phyloP scores from a whole-genome alignment of 495 filamentous ascomycete species.

The Annulohypoxylon stygium region DNA sequence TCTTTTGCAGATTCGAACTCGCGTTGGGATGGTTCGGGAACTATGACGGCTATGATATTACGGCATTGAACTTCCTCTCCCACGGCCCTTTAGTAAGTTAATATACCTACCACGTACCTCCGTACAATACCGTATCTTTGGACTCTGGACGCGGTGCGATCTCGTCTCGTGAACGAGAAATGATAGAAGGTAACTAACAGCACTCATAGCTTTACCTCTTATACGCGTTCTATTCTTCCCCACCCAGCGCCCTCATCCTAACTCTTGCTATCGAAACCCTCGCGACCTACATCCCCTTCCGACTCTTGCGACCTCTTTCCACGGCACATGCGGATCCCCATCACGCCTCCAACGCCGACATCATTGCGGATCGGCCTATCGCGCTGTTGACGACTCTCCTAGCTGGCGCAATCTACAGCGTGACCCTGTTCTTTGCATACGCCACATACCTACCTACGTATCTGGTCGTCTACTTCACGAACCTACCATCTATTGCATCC shows the following conservation, averaged over 20 bases:
- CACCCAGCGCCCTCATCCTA: slow-evolving; percentile 66
- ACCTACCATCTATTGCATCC: slow-evolving; percentile 71
- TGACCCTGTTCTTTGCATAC: slow-evolving; percentile 73
- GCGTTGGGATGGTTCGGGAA: slow-evolving; percentile 76
- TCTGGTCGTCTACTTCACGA: slow-evolving; percentile 77
- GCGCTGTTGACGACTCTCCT: slow-evolving; percentile 73
- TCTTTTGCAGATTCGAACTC: slow-evolving; percentile 68
- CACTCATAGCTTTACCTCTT: slow-evolving; percentile 71
- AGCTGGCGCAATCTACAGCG: slow-evolving; percentile 75
- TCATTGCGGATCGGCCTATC: slow-evolving; percentile 75
- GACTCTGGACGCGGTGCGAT: not conserved
- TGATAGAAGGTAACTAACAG: slow-evolving; percentile 36
- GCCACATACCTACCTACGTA: slow-evolving; percentile 73
- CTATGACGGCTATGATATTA: slow-evolving; percentile 80
- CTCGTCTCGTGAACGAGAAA: not conserved
- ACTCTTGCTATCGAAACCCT: slow-evolving; percentile 74
- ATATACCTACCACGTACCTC: not conserved
- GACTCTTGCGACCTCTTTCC: slow-evolving; percentile 73
- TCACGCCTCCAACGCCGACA: slow-evolving; percentile 73
- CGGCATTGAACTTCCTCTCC: slow-evolving; percentile 74
- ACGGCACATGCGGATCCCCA: slow-evolving; percentile 70
- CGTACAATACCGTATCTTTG: not conserved
- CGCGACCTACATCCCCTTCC: slow-evolving; percentile 77
- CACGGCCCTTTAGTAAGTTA: slow-evolving; percentile 73
- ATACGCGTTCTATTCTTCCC: slow-evolving; percentile 77